Percentiles rank a stretch among this genome's conserved stretches.
These are phyloP conservation scores for Schizopora paradoxa DNA, from an alignment of 1,284 basidiomycete genomes.

Conservation along the genomic window DNA sequence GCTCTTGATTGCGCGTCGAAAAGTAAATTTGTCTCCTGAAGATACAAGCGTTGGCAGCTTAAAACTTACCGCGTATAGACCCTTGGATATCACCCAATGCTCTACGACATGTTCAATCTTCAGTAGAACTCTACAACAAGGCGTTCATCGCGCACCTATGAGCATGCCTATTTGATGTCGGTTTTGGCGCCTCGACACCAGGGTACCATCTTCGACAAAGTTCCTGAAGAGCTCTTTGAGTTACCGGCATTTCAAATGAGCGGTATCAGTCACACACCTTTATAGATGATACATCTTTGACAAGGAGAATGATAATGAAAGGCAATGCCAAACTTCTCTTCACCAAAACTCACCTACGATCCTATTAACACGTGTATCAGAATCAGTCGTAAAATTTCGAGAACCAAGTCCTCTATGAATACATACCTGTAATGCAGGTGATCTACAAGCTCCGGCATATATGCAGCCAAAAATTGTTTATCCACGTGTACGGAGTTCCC, in stretches of 20 bases:
- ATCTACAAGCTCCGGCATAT: constrained; percentile 72
- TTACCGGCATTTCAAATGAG: background rate
- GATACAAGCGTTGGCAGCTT: constrained; percentile 6
- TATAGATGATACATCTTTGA: constrained; percentile 70
- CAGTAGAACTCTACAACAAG: background rate
- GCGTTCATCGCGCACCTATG: constrained; percentile 49
- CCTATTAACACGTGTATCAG: constrained; percentile 28
- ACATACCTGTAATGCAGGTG: constrained; percentile 75
- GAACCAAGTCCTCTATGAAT: constrained; percentile 15
- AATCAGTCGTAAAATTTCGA: constrained; percentile 19
- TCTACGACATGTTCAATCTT: constrained; percentile 32
- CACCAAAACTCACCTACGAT: constrained; percentile 48
- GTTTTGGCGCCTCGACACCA: constrained; percentile 23
- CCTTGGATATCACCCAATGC: constrained; percentile 73
- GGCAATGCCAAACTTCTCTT: background rate
- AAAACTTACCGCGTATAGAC: constrained; percentile 60
- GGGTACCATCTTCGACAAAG: constrained; percentile 71
- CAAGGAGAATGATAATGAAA: constrained; percentile 1
- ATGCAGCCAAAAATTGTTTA: constrained; percentile 60
- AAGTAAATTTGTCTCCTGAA: constrained; percentile 3
- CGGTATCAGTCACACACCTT: constrained; percentile 44
- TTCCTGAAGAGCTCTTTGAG: constrained; percentile 42
- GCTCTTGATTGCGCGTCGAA: constrained; percentile 33
- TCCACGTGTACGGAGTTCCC: constrained; percentile 82
- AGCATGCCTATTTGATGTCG: constrained; percentile 31